Percentiles rank a stretch among this genome's conserved stretches.
phyloP scores from a whole-genome alignment of 1,284 basidiomycete genomes.

The Taiwanofungus camphoratus region DNA sequence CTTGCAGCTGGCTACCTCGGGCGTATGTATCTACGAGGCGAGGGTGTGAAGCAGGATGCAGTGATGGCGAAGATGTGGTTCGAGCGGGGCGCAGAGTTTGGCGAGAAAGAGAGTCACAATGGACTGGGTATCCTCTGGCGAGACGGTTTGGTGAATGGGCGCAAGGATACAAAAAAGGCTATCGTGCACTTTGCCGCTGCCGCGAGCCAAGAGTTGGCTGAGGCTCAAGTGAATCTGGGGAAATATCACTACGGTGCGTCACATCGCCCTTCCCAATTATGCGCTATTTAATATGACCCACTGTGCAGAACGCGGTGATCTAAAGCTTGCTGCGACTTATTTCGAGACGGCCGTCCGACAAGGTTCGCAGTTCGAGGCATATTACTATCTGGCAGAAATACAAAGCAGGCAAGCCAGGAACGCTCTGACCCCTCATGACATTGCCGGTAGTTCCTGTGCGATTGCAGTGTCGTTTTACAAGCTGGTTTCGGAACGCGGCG shows the following conservation, averaged over 20 bases:
- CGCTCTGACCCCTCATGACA: constrained; percentile 35
- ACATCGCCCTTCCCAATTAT: not conserved
- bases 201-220: constrained; percentile 79
- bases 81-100: constrained; percentile 76
- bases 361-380: constrained; percentile 89
- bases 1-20: constrained; percentile 84
- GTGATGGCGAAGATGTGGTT: constrained; percentile 90
- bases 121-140: constrained; percentile 89
- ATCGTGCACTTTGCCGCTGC: constrained; percentile 71
- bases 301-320: constrained; percentile 54
- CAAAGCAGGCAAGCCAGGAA: constrained; percentile 55
- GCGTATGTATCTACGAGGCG: constrained; percentile 90
- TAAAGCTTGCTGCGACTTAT: constrained; percentile 57
- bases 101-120: constrained; percentile 85
- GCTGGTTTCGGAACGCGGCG: constrained; percentile 80
- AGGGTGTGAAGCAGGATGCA: constrained; percentile 81
- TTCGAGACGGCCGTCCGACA: constrained; percentile 81
- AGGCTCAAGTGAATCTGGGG: constrained; percentile 87
- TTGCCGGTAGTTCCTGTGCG: constrained; percentile 68
- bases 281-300: constrained; percentile 5
- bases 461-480: constrained; percentile 89
- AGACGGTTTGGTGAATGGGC: constrained; percentile 73
- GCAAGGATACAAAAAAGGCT: constrained; percentile 69
- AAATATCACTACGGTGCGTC: constrained; percentile 75
- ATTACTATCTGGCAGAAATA: constrained; percentile 84